Evolutionary conservation across 2,329 filamentous ascomycete genomes (phyloP).

Genomic region (Grosmannia huntii): DNA sequence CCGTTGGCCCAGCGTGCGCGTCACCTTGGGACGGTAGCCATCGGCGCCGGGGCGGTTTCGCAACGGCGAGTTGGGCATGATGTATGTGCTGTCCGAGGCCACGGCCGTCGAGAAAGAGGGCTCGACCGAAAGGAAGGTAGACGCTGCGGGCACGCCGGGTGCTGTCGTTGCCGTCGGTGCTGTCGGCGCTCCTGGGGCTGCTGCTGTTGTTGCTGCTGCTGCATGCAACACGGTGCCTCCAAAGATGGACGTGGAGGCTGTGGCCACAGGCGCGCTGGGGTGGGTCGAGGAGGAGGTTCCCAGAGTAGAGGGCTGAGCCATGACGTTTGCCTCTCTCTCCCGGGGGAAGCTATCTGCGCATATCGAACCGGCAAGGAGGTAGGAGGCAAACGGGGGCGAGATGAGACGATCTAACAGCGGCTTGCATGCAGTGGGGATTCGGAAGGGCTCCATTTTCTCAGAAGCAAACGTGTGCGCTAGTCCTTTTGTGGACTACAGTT

Average conservation of each 20-base stretch:
- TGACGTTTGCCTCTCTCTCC: conserved; percentile 10
- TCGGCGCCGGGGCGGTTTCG: conserved; percentile 54
- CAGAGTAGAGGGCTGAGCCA: conserved; percentile 9
- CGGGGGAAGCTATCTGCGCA: conserved; percentile 12
- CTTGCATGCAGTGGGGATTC: background rate
- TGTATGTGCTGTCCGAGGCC: conserved; percentile 47
- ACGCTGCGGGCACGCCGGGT: background rate
- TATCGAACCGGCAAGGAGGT: conserved; percentile 2
- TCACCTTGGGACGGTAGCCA: conserved; percentile 75
- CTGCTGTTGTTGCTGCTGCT: background rate
- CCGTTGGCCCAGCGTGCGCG: conserved; percentile 62
- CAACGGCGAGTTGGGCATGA: conserved; percentile 77
- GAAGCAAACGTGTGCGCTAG: too few species aligned
- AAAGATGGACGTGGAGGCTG: background rate
- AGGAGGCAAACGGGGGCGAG: background rate
- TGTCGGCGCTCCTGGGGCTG: background rate
- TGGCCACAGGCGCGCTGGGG: background rate
- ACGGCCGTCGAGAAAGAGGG: background rate
- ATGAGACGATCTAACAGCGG: background rate
- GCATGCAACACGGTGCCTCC: background rate
- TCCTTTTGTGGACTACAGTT: too few species aligned
- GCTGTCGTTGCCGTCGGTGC: background rate
- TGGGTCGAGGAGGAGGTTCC: conserved; percentile 1
- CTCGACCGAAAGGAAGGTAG: background rate
- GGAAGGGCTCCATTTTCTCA: background rate